Evolutionary conservation across 1,139 yeast genomes (phyloP).

Genomic region (Scheffersomyces titani): DNA sequence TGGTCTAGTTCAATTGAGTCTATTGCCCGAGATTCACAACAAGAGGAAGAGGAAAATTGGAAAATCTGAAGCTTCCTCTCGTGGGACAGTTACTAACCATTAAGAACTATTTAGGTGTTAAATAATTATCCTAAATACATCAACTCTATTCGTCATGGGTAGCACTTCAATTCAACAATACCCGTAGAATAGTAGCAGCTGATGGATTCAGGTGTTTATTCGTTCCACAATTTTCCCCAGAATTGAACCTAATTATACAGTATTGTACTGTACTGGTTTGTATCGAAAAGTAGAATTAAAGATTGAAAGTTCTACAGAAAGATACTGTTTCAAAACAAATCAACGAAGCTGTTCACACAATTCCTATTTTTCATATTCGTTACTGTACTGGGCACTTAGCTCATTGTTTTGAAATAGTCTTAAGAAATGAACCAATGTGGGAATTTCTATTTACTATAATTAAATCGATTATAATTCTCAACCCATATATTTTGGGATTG

Average conservation of each 20-base stretch:
- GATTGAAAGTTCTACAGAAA: background rate
- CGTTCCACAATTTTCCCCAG: conserved; percentile 6
- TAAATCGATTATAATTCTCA: background rate
- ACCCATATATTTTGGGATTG: background rate
- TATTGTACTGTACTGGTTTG: background rate
- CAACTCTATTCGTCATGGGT: background rate
- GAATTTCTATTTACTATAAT: background rate
- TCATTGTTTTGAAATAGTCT: background rate
- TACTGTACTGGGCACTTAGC: background rate
- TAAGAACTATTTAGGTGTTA: conserved; percentile 2
- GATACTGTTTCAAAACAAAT: background rate
- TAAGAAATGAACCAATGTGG: background rate
- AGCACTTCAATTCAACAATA: background rate
- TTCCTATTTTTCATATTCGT: background rate
- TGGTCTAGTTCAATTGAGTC: conserved; percentile 4
- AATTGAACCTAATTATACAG: background rate
- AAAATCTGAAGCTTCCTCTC: background rate
- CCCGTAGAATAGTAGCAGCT: background rate
- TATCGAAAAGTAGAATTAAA: background rate
- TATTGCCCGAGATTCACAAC: background rate
- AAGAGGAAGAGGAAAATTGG: background rate
- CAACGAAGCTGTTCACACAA: background rate
- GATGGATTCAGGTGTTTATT: conserved; percentile 2
- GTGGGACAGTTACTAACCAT: too few species aligned
- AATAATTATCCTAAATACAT: conserved; percentile 1